phyloP scores from a whole-genome alignment of 768 basidiomycete genomes.

The Pleurotus tuoliensis region DNA sequence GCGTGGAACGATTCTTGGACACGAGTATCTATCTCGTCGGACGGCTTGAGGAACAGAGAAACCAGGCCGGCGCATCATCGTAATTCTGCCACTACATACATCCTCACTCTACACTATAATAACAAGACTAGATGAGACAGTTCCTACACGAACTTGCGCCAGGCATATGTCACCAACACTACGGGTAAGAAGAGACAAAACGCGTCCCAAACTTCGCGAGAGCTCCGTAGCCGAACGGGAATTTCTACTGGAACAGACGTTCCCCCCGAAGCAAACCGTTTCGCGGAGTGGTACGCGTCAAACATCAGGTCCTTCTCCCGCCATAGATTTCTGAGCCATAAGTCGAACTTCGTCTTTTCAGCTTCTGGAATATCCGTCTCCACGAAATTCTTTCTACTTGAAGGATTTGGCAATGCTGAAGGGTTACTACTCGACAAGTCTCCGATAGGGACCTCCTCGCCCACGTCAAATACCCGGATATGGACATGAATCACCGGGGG shows the following conservation, averaged over 20 bases:
- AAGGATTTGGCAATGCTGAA: conserved; percentile 20
- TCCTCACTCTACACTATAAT: conserved; percentile 10
- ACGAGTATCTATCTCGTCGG: conserved; percentile 79
- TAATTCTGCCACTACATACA: conserved; percentile 6
- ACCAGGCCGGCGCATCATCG: conserved; percentile 15
- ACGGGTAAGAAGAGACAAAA: conserved; percentile 71
- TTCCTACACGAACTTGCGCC: conserved; percentile 23
- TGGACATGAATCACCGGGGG: conserved; percentile 89
- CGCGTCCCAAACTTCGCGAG: conserved; percentile 57
- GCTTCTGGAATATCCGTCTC: conserved; percentile 50
- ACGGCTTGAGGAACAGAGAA: conserved; percentile 48
- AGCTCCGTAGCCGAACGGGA: conserved; percentile 53
- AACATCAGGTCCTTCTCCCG: conserved; percentile 79
- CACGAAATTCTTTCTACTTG: conserved; percentile 23
- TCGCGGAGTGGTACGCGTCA: conserved; percentile 55
- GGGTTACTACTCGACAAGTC: conserved; percentile 40
- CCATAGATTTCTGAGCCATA: conserved; percentile 84
- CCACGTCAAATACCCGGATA: conserved; percentile 72
- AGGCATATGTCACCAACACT: conserved; percentile 39
- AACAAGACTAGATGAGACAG: conserved; percentile 5
- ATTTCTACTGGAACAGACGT: conserved; percentile 38
- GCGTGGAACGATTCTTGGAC: conserved; percentile 91
- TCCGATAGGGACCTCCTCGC: conserved; percentile 65
- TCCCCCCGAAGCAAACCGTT: conserved; percentile 34
- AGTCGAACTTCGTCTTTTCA: conserved; percentile 69